Conservation (phyloP, 768 basidiomycete genomes). For the Russula lepida region DNA sequence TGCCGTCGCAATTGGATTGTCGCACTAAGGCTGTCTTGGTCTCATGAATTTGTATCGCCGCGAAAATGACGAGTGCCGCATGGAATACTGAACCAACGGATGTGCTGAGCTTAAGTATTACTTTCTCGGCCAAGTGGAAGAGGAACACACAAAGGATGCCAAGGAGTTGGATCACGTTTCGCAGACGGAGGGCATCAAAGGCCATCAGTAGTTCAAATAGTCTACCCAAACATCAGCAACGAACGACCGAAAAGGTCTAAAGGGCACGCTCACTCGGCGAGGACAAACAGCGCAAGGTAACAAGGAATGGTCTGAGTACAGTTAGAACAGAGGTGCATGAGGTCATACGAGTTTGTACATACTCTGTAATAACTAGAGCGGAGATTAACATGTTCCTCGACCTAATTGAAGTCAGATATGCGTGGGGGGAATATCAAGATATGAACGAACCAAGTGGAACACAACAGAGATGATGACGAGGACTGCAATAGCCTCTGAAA, state of each 20-base stretch:
- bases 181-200: constrained; percentile 68
- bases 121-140: neutral
- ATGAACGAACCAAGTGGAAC: constrained; percentile 48
- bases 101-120: neutral
- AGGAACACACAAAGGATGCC: constrained; percentile 54
- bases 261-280: constrained; percentile 56
- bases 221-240: constrained; percentile 31
- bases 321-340: constrained; percentile 7
- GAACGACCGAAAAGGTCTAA: neutral
- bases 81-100: constrained; percentile 52
- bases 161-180: constrained; percentile 71
- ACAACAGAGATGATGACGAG: constrained; percentile 66
- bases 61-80: constrained; percentile 59
- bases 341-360: neutral
- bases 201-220: constrained; percentile 75
- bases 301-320: constrained; percentile 61
- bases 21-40: constrained; percentile 54
- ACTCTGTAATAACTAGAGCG: constrained; percentile 46
- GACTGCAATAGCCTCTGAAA: constrained; percentile 64
- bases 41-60: constrained; percentile 70
- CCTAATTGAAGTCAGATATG: constrained; percentile 31
- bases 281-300: constrained; percentile 74
- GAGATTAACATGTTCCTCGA: constrained; percentile 42
- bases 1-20: constrained; percentile 29
- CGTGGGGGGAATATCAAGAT: neutral